A percentile compares a stretch with the other conserved stretches of the same genome.
Conservation (phyloP, 2,329 filamentous ascomycete genomes). For the Aspergillus proliferans region DNA sequence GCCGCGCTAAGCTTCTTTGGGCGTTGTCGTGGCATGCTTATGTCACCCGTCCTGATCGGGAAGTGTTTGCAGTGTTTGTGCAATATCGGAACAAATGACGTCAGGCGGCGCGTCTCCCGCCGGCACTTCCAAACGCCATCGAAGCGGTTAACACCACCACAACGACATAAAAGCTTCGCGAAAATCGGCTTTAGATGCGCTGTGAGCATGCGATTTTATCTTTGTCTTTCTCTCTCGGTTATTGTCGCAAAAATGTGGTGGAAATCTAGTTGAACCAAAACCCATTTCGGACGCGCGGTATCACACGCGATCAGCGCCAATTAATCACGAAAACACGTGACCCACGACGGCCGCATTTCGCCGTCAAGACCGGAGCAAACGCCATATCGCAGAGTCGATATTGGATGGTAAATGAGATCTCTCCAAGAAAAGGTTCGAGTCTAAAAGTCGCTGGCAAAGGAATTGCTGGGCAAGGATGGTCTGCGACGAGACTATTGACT, state of each 20-base stretch:
- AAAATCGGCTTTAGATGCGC: not conserved
- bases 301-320: constrained; percentile 14
- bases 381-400: too few relatives aligned
- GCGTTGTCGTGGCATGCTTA: constrained; percentile 13
- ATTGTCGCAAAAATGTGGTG: not conserved
- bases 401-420: too few relatives aligned
- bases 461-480: not conserved
- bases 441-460: not conserved
- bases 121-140: constrained; percentile 2
- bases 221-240: not conserved
- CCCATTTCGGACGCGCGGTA: constrained; percentile 8
- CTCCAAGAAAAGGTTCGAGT: not conserved
- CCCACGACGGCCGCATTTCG: not conserved
- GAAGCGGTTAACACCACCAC: not conserved
- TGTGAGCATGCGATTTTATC: not conserved
- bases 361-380: too few relatives aligned
- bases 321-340: constrained; percentile 30
- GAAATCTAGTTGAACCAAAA: not conserved
- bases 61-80: constrained; percentile 14
- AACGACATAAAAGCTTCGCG: not conserved
- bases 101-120: constrained; percentile 24
- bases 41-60: constrained; percentile 5
- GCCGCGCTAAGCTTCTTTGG: constrained; percentile 1
- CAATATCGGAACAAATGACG: constrained; percentile 13
- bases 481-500: not conserved